Evolutionary conservation across 2,329 filamentous ascomycete species (phyloP).

Genomic region (Colletotrichum tropicicola): DNA sequence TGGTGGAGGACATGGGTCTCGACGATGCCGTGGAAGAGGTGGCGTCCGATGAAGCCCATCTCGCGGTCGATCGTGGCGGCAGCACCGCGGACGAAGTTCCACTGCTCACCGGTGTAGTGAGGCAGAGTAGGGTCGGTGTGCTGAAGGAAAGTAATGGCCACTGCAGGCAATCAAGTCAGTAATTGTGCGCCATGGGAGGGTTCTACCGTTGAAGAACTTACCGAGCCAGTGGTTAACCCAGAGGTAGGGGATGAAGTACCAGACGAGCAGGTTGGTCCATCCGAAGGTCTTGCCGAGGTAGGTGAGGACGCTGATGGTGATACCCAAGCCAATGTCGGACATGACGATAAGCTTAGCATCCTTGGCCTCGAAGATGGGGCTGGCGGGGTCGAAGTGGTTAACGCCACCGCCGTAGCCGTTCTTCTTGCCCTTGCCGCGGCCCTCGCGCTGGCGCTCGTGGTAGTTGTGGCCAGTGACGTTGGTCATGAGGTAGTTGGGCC

Average conservation of each 20-base stretch:
- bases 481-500: constrained; percentile 89
- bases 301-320: constrained; percentile 70
- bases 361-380: constrained; percentile 90
- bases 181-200: too few relatives aligned
- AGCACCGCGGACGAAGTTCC: constrained; percentile 94
- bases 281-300: constrained; percentile 81
- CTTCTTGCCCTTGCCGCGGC: constrained; percentile 89
- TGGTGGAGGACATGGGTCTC: constrained; percentile 98
- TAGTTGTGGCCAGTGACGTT: constrained; percentile 97
- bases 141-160: constrained; percentile 96
- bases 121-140: constrained; percentile 95
- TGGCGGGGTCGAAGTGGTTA: constrained; percentile 92
- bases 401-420: constrained; percentile 85
- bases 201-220: too few relatives aligned
- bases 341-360: constrained; percentile 88
- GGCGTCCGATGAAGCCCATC: constrained; percentile 93
- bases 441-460: constrained; percentile 91
- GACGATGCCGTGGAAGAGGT: constrained; percentile 93
- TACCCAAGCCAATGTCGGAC: constrained; percentile 82
- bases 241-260: constrained; percentile 94
- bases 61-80: constrained; percentile 97
- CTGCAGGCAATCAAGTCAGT: constrained; percentile 53
- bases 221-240: constrained; percentile 99
- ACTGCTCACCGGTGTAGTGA: constrained; percentile 86
- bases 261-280: constrained; percentile 86